Evolutionary conservation across 2,329 filamentous ascomycete genomes (phyloP), one percentile per base, ranked within the genome.

Genomic region (Thielaviopsis cerberus): DNA sequence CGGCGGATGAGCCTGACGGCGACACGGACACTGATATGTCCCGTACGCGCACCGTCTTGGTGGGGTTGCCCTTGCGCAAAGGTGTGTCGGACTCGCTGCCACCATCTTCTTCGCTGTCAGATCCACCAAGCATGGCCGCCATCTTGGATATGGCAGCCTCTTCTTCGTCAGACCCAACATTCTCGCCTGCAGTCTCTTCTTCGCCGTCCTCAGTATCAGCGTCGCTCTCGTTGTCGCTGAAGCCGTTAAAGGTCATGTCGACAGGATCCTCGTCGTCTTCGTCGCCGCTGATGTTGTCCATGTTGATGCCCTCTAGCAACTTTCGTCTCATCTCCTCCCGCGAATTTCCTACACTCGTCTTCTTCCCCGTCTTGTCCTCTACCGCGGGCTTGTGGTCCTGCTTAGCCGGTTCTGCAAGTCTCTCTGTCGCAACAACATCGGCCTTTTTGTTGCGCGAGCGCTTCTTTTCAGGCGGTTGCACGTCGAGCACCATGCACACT

Each of bases 401-500:
- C 13, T 63, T 61, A 30, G 67, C 64, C 1, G 41, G n/a, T 41
- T 57, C 22, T n/a, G 51, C 20, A 22, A 53, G 26, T 4, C 60
- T 63, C 58, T 26, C 59, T 17, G 65, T 66, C 61, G 68, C 70
- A 0, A 58, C 61, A 51, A 50, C 51, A 22, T 63, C 61, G 3
- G 53, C 59, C 48, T 55, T 59, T 25, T 57, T 56, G 63, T 69
- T 71, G 53, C 65, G 64, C 54, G 66, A 67, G 41, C 64, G 65
- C 62, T 64, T 68, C 63, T 71, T 75, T 50, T 74, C 72, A 0
- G 77, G 76, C 57, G 74, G 67, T 2, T 74, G 66, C 0, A 81
- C 70, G 1, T 73, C 69, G 17, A 82, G 67, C 2, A 70, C 67
- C 52, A 70, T 66, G 64, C 78, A 81, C 2, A 79, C 72, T 26